These are phyloP conservation scores for Eragrostis tef DNA, from an alignment of 202 grass and related monocot species.

Conservation along the genomic window DNA sequence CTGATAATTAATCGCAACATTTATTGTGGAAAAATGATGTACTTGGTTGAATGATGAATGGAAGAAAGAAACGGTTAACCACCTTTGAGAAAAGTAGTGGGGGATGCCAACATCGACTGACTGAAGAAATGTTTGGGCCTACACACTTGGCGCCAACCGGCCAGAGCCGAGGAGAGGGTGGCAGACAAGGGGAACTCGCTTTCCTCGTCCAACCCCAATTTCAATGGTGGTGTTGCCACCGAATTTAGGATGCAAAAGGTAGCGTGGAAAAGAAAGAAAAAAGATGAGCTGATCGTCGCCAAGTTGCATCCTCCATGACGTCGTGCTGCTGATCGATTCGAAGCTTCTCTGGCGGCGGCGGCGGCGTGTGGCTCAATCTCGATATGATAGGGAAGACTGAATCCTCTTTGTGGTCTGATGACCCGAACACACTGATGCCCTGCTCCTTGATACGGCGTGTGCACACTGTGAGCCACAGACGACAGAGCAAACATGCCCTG, in stretches of 20 bases:
- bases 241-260: background rate
- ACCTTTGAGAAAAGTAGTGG: slow-evolving; percentile 16
- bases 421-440: background rate
- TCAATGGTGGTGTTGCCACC: slow-evolving; percentile 28
- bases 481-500: background rate
- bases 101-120: slow-evolving; percentile 8
- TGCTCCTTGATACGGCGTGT: too few relatives aligned
- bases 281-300: background rate
- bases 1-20: slow-evolving; percentile 1
- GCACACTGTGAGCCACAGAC: too few relatives aligned
- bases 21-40: slow-evolving; percentile 33
- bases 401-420: background rate
- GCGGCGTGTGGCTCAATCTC: background rate
- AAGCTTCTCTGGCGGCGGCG: background rate
- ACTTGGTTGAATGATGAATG: background rate
- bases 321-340: background rate
- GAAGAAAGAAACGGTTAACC: background rate
- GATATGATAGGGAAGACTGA: background rate
- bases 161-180: background rate
- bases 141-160: too few relatives aligned
- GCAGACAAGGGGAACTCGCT: slow-evolving; percentile 25
- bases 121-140: too few relatives aligned
- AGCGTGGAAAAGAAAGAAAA: background rate
- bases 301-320: background rate
- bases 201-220: slow-evolving; percentile 30